Percentiles rank a stretch among this genome's conserved stretches.
Evolutionary conservation across 495 filamentous ascomycete genomes (phyloP).

Genomic region (Xylaria longipes): DNA sequence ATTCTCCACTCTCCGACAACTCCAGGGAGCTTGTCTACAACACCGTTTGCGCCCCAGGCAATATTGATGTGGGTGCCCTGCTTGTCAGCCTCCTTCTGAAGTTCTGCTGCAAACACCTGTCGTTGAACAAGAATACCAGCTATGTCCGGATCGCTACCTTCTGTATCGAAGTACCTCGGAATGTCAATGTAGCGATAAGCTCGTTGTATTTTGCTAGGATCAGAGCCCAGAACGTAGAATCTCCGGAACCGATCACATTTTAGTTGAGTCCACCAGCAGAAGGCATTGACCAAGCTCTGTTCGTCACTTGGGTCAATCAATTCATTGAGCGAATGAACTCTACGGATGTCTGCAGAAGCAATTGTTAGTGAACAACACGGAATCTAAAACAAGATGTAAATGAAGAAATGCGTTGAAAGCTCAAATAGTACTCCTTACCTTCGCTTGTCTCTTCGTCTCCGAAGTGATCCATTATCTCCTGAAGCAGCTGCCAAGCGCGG

Average conservation of each 20-base stretch:
- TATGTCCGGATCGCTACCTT: conserved; percentile 48
- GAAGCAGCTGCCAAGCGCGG: conserved; percentile 31
- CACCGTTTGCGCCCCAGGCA: conserved; percentile 10
- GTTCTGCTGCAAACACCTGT: conserved; percentile 3
- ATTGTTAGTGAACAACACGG: neutral
- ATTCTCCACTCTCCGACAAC: conserved; percentile 14
- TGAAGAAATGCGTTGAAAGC: neutral
- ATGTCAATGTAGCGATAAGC: conserved; percentile 46
- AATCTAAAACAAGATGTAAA: neutral
- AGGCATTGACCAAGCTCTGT: conserved; percentile 59
- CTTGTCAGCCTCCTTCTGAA: conserved; percentile 6
- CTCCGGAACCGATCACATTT: conserved; percentile 54
- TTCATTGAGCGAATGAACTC: conserved; percentile 49
- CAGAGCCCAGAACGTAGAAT: conserved; percentile 56
- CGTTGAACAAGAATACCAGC: conserved; percentile 21
- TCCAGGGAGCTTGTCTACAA: neutral
- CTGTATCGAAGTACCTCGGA: conserved; percentile 46
- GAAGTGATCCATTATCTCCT: conserved; percentile 32
- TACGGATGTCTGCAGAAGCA: conserved; percentile 37
- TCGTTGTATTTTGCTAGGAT: conserved; percentile 33
- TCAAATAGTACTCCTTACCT: conserved; percentile 8
- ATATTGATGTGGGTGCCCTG: conserved; percentile 14
- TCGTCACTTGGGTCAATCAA: conserved; percentile 60
- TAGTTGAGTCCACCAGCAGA: conserved; percentile 58
- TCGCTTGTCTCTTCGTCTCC: conserved; percentile 40